A percentile compares a stretch with the other conserved stretches of the same genome.
phyloP scores from a whole-genome alignment of 1,139 yeast species.

The Diutina pseudorugosa region DNA sequence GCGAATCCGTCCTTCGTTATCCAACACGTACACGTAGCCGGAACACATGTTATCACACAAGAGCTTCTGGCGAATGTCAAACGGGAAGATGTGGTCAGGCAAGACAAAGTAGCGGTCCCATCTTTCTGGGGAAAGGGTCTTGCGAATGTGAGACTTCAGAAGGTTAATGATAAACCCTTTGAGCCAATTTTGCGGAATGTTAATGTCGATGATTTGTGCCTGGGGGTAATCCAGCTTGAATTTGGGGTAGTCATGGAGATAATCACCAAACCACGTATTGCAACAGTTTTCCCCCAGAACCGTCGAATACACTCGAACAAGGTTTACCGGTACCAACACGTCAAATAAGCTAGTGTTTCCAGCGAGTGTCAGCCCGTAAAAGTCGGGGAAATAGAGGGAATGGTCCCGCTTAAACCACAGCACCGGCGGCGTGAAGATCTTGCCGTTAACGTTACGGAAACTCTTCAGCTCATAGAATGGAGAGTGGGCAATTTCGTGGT shows the following conservation, averaged over 20 bases:
- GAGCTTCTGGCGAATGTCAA: slow-evolving; percentile 46
- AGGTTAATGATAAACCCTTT: slow-evolving; percentile 53
- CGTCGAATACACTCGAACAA: slow-evolving; percentile 57
- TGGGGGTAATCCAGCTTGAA: slow-evolving; percentile 31
- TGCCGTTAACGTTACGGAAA: slow-evolving; percentile 71
- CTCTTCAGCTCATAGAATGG: slow-evolving; percentile 77
- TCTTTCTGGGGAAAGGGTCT: slow-evolving; percentile 35
- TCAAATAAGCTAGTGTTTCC: slow-evolving; percentile 18
- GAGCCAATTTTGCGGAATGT: slow-evolving; percentile 57
- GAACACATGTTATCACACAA: slow-evolving; percentile 66
- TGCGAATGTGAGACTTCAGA: slow-evolving; percentile 33
- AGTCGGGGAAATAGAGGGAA: slow-evolving; percentile 78
- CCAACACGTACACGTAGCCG: slow-evolving; percentile 76
- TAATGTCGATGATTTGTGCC: slow-evolving; percentile 62
- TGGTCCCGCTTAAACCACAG: slow-evolving; percentile 66
- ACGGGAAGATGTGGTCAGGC: slow-evolving; percentile 48
- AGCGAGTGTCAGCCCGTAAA: slow-evolving; percentile 44
- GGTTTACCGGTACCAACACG: slow-evolving; percentile 42
- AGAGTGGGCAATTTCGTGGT: slow-evolving; percentile 74
- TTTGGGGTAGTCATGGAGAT: slow-evolving; percentile 14
- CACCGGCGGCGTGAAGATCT: slow-evolving; percentile 69
- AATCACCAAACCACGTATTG: slow-evolving; percentile 35
- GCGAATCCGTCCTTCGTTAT: slow-evolving; percentile 58
- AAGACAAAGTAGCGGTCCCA: slow-evolving; percentile 52
- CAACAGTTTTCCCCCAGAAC: slow-evolving; percentile 64